A percentile compares a stretch with the other conserved stretches of the same genome.
Conservation (phyloP, 73 alveolate species). For the Paramecium tetraurelia region DNA sequence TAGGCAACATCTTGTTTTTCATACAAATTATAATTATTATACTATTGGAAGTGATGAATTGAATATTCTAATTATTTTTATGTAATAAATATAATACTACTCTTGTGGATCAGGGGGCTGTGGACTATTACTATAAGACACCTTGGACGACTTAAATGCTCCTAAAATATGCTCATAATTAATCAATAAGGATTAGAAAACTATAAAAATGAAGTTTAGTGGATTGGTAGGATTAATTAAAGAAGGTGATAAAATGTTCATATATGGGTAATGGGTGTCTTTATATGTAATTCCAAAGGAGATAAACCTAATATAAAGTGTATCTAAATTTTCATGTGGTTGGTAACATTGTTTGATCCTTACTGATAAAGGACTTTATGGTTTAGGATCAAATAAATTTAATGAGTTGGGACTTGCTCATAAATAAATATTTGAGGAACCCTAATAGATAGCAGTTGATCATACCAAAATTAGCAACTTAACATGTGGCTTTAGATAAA, state of each 20-base stretch:
- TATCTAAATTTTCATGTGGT: conserved; percentile 60
- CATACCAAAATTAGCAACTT: not conserved
- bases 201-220: not conserved
- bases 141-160: not conserved
- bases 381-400: conserved; percentile 63
- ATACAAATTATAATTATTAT: not conserved
- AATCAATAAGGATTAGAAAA: not conserved
- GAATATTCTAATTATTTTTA: not conserved
- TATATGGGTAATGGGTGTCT: not conserved
- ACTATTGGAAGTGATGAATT: not conserved
- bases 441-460: not conserved
- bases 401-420: conserved; percentile 49
- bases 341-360: conserved; percentile 65
- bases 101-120: not conserved
- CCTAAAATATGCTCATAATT: not conserved
- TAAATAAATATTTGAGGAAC: conserved; percentile 1
- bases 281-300: conserved; percentile 12
- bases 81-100: not conserved
- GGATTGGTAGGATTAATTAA: conserved; percentile 16
- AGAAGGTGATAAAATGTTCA: not conserved
- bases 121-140: not conserved
- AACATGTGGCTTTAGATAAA: conserved; percentile 64
- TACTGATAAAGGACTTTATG: conserved; percentile 27
- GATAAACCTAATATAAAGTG: not conserved
- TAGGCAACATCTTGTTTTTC: not conserved